These are phyloP conservation scores for Spathaspora boniae DNA, from an alignment of 805 yeast species.

Conservation along the genomic window DNA sequence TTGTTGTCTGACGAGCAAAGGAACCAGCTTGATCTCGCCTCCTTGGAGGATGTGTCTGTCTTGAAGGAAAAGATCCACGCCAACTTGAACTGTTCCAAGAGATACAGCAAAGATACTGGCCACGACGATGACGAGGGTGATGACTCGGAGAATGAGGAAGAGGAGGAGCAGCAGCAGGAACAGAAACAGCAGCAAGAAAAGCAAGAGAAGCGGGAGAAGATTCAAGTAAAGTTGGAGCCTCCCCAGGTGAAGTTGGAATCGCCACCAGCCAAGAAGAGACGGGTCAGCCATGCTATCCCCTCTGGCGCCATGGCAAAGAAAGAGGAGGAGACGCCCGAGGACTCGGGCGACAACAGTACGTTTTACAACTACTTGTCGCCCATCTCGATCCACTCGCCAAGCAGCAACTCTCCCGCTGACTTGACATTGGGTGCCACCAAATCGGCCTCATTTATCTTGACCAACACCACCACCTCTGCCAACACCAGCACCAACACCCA, in stretches of 20 bases:
- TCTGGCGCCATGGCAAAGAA: conserved; percentile 2
- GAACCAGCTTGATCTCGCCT: conserved; percentile 5
- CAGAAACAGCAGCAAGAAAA: conserved; percentile 5
- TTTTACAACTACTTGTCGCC: conserved; percentile 37
- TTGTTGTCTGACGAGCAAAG: conserved; percentile 12
- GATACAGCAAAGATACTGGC: conserved; percentile 2
- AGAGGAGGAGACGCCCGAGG: background rate
- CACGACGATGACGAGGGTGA: conserved; percentile 6
- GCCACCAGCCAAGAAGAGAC: conserved; percentile 2
- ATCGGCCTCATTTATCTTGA: conserved; percentile 5
- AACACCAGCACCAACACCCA: conserved; percentile 9
- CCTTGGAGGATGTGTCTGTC: conserved; percentile 17
- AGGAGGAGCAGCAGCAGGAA: conserved; percentile 1
- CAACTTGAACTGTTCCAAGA: conserved; percentile 17
- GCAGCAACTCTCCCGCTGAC: conserved; percentile 36
- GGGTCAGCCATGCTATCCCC: background rate
- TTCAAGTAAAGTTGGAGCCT: background rate
- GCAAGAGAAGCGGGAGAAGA: conserved; percentile 5
- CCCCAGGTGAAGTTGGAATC: conserved; percentile 3
- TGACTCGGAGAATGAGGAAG: conserved; percentile 8
- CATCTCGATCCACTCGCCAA: conserved; percentile 38
- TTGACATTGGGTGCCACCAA: conserved; percentile 24
- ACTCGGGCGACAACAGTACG: background rate
- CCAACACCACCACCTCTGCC: conserved; percentile 9
- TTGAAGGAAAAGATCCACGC: conserved; percentile 25